phyloP scores from a whole-genome alignment of 768 basidiomycete genomes.

The Trametes meyenii region DNA sequence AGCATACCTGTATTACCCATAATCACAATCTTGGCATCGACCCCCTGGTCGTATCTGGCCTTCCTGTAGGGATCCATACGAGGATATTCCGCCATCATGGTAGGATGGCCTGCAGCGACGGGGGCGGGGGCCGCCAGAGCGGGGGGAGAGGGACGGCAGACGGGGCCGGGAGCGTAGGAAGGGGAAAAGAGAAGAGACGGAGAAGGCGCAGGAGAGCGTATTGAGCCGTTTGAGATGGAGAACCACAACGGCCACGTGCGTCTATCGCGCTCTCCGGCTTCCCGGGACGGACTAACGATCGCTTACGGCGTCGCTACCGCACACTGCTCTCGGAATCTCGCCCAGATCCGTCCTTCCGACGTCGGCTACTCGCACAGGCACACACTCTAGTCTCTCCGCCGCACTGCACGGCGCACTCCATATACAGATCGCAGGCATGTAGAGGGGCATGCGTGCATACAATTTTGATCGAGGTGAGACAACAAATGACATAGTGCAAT shows the following conservation, averaged over 20 bases:
- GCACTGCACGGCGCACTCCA: conserved; percentile 9
- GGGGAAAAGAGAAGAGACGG: conserved; percentile 35
- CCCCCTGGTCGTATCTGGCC: conserved; percentile 76
- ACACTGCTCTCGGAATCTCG: not conserved
- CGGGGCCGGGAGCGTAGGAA: conserved; percentile 35
- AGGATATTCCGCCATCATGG: conserved; percentile 58
- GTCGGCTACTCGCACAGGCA: conserved; percentile 2
- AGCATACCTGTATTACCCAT: conserved; percentile 75
- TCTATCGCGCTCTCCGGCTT: conserved; percentile 20
- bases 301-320: conserved; percentile 5
- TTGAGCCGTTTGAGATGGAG: conserved; percentile 23
- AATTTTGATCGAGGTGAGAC: conserved; percentile 38
- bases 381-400: not conserved
- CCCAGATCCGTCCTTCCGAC: not conserved
- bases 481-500: conserved; percentile 38
- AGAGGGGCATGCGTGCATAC: conserved; percentile 39
- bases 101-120: conserved; percentile 29
- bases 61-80: conserved; percentile 66
- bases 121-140: conserved; percentile 45
- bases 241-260: conserved; percentile 29
- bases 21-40: conserved; percentile 95
- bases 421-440: conserved; percentile 19
- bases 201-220: conserved; percentile 12
- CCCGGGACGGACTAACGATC: conserved; percentile 16
- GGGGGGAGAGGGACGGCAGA: conserved; percentile 35